Evolutionary conservation across 345 rosid species (phyloP).

Genomic region (Lepidium sativum): DNA sequence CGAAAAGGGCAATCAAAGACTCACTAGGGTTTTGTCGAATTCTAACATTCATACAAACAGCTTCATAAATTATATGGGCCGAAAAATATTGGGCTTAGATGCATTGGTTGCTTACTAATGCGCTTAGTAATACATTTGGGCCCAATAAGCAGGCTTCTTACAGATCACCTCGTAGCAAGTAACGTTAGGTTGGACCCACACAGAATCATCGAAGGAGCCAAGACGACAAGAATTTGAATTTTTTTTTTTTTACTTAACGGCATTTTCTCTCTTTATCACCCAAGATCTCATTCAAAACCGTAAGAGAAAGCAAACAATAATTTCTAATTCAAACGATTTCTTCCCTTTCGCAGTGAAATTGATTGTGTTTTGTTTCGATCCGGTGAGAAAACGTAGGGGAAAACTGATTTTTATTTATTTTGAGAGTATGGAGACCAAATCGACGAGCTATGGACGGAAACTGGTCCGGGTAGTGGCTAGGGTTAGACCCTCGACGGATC

Average conservation of each 20-base stretch:
- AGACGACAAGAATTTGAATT: not conserved
- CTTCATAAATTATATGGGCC: no score
- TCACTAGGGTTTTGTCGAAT: no score
- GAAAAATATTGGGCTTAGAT: no score
- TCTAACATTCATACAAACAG: no score
- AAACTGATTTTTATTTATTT: not conserved
- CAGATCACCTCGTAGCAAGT: not conserved
- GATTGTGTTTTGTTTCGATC: not conserved
- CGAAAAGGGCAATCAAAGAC: no score
- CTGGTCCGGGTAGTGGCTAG: conserved; percentile 53
- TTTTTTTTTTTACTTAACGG: conserved; percentile 5
- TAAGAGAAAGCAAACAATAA: not conserved
- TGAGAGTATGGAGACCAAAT: conserved; percentile 10
- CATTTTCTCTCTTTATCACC: not conserved
- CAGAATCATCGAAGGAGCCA: conserved; percentile 19
- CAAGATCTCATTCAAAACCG: not conserved
- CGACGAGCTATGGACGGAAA: conserved; percentile 5
- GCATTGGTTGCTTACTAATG: no score
- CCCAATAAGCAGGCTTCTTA: not conserved
- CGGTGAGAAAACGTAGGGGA: not conserved
- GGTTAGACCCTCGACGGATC: conserved; percentile 35
- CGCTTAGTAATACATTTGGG: not conserved
- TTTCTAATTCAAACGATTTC: not conserved
- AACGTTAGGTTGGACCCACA: conserved; percentile 6
- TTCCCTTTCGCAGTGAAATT: conserved; percentile 4